Base-by-base conservation (phyloP, 768 basidiomycete species). In the Zangia roseola region DNA sequence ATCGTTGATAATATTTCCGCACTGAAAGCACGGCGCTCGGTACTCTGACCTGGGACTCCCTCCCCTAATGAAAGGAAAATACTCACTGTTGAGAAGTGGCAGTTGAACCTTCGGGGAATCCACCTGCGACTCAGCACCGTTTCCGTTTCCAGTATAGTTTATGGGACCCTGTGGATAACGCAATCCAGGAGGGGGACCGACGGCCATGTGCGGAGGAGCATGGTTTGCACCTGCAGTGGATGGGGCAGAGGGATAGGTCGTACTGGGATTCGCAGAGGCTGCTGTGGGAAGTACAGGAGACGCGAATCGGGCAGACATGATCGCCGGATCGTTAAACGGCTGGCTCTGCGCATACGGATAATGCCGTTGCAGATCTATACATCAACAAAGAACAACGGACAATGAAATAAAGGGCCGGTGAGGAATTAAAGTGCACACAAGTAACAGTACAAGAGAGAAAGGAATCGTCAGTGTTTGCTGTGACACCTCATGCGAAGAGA, bases 1-100 rank as follows among this genome's bases (percentile, higher is more conserved):
- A 79, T 67, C 79, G 83, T 79, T 82, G 75, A 71, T 80, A 81
- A 74, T 81, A 73, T 80, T 83, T 85, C 83, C 85, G 86, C 83
- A 86, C 87, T 89, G 85, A 86, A 88, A 86, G 86, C 76, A 87
- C 83, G 84, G 85, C 71, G 73, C 86, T 89, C 78, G 88, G 86
- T 88, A 90, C 84, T 79, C 79, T 82, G 83, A 76, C 84, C 85
- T 72, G 69, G 73, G 74, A 73, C 71, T 80, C 85, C 87, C 84
- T 86, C 86, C 85, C 85, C 84, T 80, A 71, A 70, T 69, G 65
- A 72, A 70, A 65, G 68, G 74, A 73, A 72, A 65, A 57, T 59
- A 83, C 88, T 89, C 84, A 89, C 88, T 82, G 73, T 84, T 55
- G 72, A 54, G 69, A 28, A 42, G 33, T 16, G 55, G 41, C 1